Percentiles rank a stretch among this genome's conserved stretches.
Evolutionary conservation across 1,139 yeast species (phyloP).

Genomic region (Pichia sp.): DNA sequence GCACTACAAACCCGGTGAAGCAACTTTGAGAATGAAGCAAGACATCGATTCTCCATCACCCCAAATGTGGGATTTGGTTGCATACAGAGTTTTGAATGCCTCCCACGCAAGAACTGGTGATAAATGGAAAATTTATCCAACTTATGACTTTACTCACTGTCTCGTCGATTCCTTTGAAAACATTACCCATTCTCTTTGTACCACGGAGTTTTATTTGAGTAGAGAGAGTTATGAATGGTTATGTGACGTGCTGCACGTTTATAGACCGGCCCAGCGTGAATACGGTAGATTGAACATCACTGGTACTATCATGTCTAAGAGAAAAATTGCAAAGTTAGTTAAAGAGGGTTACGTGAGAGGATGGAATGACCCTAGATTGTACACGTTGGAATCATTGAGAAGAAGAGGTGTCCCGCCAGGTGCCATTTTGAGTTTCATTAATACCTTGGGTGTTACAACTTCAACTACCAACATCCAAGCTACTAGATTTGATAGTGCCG

Average conservation of each 20-base stretch:
- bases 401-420: constrained; percentile 99
- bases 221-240: constrained; percentile 98
- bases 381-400: constrained; percentile 88
- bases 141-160: constrained; percentile 98
- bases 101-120: constrained; percentile 95
- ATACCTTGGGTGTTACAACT: constrained; percentile 95
- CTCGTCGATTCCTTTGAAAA: constrained; percentile 96
- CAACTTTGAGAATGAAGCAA: constrained; percentile 95
- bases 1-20: constrained; percentile 81
- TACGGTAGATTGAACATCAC: constrained; percentile 94
- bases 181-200: constrained; percentile 91
- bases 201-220: constrained; percentile 87
- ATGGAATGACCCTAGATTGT: constrained; percentile 98
- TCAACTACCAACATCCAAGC: constrained; percentile 88
- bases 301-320: constrained; percentile 90
- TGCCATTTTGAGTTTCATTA: constrained; percentile 86
- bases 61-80: constrained; percentile 99
- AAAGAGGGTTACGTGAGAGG: constrained; percentile 79
- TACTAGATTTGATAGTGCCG: constrained; percentile 81
- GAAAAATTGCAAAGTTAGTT: constrained; percentile 92
- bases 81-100: constrained; percentile 91
- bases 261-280: constrained; percentile 98
- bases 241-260: constrained; percentile 91
- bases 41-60: constrained; percentile 90
- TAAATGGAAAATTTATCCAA: constrained; percentile 97